Evolutionary conservation across 169 alveolate species (phyloP).

Genomic region (Miamiensis avidus): DNA sequence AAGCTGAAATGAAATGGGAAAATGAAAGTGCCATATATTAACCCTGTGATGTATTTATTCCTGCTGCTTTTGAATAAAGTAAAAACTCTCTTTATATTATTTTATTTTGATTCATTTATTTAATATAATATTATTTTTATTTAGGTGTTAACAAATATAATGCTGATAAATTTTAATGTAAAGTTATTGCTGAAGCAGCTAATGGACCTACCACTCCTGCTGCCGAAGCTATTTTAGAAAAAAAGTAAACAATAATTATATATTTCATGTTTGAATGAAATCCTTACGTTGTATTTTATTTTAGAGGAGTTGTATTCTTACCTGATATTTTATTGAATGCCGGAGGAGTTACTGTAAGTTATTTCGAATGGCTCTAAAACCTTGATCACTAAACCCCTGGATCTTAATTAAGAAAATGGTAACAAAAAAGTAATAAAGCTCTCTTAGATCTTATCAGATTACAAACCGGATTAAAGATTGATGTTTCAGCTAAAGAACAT

Average conservation of each 20-base stretch:
- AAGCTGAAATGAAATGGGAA: constrained; percentile 49
- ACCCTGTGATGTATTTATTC: constrained; percentile 70
- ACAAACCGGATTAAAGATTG: constrained; percentile 22
- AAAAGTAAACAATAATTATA: background rate
- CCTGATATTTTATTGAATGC: constrained; percentile 77
- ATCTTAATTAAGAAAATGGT: constrained; percentile 63
- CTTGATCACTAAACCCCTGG: constrained; percentile 68
- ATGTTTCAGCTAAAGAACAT: background rate
- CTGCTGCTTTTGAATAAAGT: constrained; percentile 75
- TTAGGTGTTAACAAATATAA: constrained; percentile 56
- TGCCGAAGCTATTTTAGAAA: constrained; percentile 64
- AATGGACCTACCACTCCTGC: constrained; percentile 81
- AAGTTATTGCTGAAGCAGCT: constrained; percentile 76
- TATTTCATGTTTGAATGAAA: no score
- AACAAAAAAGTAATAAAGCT: constrained; percentile 46
- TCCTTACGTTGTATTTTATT: background rate
- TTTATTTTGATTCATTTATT: no score
- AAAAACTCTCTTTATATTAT: no score
- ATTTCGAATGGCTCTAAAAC: constrained; percentile 78
- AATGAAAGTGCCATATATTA: constrained; percentile 50
- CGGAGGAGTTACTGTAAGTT: constrained; percentile 82
- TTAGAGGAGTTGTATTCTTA: constrained; percentile 52
- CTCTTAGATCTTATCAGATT: constrained; percentile 15
- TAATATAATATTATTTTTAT: no score
- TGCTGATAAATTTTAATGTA: constrained; percentile 68